These are phyloP conservation scores for Clavispora asparagi DNA, from an alignment of 805 yeast genomes.

Conservation along the genomic window DNA sequence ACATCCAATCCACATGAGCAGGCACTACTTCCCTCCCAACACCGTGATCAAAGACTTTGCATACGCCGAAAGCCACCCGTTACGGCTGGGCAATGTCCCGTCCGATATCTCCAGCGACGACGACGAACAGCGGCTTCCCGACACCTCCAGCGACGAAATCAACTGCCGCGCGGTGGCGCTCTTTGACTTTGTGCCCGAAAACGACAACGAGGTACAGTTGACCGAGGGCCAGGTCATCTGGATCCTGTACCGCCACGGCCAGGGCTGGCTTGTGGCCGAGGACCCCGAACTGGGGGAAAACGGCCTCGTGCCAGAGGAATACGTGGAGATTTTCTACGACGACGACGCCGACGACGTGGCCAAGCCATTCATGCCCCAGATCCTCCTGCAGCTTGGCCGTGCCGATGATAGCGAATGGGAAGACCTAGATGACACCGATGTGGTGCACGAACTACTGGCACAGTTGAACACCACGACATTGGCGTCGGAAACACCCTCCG, in stretches of 20 bases:
- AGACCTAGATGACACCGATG: conserved; percentile 21
- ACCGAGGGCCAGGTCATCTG: conserved; percentile 78
- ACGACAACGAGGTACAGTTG: conserved; percentile 82
- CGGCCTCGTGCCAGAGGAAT: conserved; percentile 94
- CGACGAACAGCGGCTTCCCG: not conserved
- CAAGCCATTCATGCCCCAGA: conserved; percentile 44
- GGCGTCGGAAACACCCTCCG: not conserved
- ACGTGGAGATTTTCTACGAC: conserved; percentile 53
- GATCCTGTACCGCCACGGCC: conserved; percentile 90
- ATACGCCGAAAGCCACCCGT: conserved; percentile 62
- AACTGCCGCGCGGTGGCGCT: conserved; percentile 72
- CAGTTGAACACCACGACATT: not conserved
- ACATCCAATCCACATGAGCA: not conserved
- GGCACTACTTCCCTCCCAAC: conserved; percentile 22
- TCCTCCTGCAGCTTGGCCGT: conserved; percentile 15
- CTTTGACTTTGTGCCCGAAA: conserved; percentile 88
- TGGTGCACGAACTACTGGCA: not conserved
- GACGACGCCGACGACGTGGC: conserved; percentile 33
- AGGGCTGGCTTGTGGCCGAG: conserved; percentile 96
- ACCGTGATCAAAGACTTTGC: conserved; percentile 76
- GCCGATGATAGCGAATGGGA: conserved; percentile 25
- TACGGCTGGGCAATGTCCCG: conserved; percentile 51
- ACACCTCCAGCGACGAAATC: conserved; percentile 27
- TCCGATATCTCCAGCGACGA: not conserved
- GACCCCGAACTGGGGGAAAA: conserved; percentile 72